Evolutionary conservation across 2,329 filamentous ascomycete genomes (phyloP).

Genomic region (Passalora sequoiae): DNA sequence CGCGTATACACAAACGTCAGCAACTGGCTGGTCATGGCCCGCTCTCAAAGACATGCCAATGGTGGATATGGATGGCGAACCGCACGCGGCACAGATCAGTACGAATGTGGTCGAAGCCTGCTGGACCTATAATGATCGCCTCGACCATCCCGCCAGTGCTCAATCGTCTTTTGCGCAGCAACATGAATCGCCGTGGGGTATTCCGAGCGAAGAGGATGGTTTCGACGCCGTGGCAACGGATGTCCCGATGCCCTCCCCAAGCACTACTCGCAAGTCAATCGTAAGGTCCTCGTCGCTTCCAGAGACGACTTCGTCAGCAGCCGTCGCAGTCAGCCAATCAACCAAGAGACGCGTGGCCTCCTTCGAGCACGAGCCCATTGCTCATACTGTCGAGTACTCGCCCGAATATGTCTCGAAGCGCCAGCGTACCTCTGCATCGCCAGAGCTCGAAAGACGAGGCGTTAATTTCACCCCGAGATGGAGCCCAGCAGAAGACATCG

Average conservation of each 20-base stretch:
- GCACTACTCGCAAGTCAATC: constrained; percentile 8
- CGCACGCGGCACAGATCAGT: constrained; percentile 54
- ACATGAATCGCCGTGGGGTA: constrained; percentile 12
- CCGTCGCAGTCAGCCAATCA: constrained; percentile 4
- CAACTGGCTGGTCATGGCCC: constrained; percentile 64
- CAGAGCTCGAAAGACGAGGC: constrained; percentile 36
- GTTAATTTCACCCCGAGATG: constrained; percentile 40
- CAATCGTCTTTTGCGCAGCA: constrained; percentile 44
- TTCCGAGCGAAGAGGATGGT: constrained; percentile 5
- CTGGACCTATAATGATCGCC: constrained; percentile 61
- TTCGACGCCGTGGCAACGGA: constrained; percentile 8
- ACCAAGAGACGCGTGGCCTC: constrained; percentile 32
- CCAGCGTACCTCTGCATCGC: constrained; percentile 54
- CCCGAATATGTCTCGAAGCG: constrained; percentile 37
- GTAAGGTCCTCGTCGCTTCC: constrained; percentile 27
- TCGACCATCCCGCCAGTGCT: constrained; percentile 54
- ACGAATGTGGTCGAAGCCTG: constrained; percentile 39
- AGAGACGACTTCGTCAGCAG: constrained; percentile 17
- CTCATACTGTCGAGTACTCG: constrained; percentile 22
- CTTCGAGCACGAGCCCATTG: constrained; percentile 28
- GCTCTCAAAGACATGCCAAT: constrained; percentile 57
- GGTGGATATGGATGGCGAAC: constrained; percentile 46
- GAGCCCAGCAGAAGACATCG: constrained; percentile 34
- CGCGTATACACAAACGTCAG: constrained; percentile 64
- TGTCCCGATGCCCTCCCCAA: constrained; percentile 11